A percentile compares a stretch with the other conserved stretches of the same genome.
Conservation (phyloP, 2,329 filamentous ascomycete species). For the Aspergillus flavus region DNA sequence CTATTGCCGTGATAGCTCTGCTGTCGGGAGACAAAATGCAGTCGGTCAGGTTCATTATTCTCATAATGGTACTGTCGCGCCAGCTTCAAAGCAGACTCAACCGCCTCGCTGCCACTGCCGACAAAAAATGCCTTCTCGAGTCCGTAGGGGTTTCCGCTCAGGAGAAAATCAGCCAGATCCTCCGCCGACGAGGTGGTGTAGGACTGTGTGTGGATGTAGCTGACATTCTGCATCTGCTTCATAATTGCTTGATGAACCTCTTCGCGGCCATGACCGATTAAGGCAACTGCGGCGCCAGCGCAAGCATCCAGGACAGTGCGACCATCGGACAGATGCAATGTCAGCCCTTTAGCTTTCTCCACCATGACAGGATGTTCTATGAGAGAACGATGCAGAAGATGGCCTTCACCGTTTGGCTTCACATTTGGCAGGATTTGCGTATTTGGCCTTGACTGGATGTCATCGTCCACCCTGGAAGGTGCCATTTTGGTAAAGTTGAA, state of each 20-base stretch:
- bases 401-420: not conserved
- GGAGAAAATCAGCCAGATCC: not conserved
- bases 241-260: conserved; percentile 7
- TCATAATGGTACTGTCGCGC: conserved; percentile 7
- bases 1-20: conserved; percentile 11
- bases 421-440: not conserved
- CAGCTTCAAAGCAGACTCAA: conserved; percentile 7
- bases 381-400: conserved; percentile 6
- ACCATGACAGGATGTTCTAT: conserved; percentile 1
- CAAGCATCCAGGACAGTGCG: conserved; percentile 5
- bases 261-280: not conserved
- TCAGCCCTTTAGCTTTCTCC: not conserved
- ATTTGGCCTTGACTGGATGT: not conserved
- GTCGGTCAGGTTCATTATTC: not conserved
- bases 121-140: conserved; percentile 9
- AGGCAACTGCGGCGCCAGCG: conserved; percentile 3
- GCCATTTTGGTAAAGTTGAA: not conserved
- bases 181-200: conserved; percentile 4
- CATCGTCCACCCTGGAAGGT: not conserved
- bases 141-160: not conserved
- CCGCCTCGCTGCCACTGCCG: conserved; percentile 6
- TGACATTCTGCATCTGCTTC: conserved; percentile 4
- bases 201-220: conserved; percentile 6
- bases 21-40: not conserved
- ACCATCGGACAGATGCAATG: not conserved